These are phyloP conservation scores for Sporisorium sorghi DNA, from an alignment of 1,284 basidiomycete genomes.

Conservation along the genomic window DNA sequence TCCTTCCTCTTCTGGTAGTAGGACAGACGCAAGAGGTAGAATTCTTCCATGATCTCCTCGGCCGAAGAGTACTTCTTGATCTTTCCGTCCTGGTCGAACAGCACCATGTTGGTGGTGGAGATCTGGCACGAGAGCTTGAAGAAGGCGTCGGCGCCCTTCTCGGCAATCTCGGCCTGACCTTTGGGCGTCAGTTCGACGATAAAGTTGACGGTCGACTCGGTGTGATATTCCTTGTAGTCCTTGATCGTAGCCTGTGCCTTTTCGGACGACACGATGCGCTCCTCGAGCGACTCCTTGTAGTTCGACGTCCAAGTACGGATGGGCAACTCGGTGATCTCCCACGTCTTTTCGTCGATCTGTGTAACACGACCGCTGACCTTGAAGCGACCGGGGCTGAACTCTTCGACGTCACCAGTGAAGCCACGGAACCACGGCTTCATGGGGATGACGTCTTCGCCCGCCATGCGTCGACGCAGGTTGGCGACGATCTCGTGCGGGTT, in stretches of 20 bases:
- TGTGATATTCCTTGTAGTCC: conserved; percentile 73
- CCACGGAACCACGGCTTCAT: conserved; percentile 99
- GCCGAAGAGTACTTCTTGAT: conserved; percentile 92
- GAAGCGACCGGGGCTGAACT: conserved; percentile 84
- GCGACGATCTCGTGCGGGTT: conserved; percentile 91
- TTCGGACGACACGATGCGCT: conserved; percentile 73
- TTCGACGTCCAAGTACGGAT: conserved; percentile 93
- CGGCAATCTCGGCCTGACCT: conserved; percentile 86
- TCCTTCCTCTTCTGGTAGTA: conserved; percentile 87
- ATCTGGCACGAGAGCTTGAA: conserved; percentile 90
- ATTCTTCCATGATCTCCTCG: conserved; percentile 93
- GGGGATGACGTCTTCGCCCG: conserved; percentile 81
- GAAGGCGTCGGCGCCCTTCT: conserved; percentile 87
- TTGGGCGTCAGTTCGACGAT: conserved; percentile 83
- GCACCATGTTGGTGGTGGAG: conserved; percentile 96
- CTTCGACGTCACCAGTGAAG: conserved; percentile 85
- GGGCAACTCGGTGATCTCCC: conserved; percentile 95
- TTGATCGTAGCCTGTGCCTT: conserved; percentile 77
- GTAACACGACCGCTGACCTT: conserved; percentile 81
- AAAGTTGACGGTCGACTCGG: conserved; percentile 92
- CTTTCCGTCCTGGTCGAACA: conserved; percentile 95
- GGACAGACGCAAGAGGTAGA: conserved; percentile 87
- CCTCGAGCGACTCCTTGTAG: conserved; percentile 91
- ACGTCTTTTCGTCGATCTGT: conserved; percentile 85
- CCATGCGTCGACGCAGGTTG: conserved; percentile 89